These are phyloP conservation scores for Glarea lozoyensis DNA, from an alignment of 495 filamentous ascomycete genomes.

Conservation along the genomic window DNA sequence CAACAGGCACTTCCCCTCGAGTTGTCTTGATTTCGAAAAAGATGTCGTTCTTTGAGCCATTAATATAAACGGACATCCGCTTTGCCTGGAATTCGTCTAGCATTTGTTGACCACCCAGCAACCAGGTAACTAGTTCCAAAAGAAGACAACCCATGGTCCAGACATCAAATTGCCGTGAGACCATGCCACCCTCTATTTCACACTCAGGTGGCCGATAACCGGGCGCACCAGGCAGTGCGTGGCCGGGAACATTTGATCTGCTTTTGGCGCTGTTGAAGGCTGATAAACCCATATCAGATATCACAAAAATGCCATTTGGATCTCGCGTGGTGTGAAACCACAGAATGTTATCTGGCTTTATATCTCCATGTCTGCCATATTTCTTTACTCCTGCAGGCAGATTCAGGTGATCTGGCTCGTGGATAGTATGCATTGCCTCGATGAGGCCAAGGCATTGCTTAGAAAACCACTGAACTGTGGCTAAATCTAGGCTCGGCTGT, in stretches of 20 bases:
- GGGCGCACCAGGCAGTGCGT: not conserved
- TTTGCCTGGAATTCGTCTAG: not conserved
- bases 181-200: constrained; percentile 4
- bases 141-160: constrained; percentile 37
- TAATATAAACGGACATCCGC: not conserved
- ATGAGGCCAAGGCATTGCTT: not conserved
- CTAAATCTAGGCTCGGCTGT: not conserved
- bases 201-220: constrained; percentile 26
- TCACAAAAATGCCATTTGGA: constrained; percentile 3
- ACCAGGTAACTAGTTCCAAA: constrained; percentile 26
- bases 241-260: not conserved
- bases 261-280: constrained; percentile 1
- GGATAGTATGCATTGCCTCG: constrained; percentile 7
- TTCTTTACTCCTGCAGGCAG: not conserved
- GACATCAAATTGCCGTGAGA: constrained; percentile 27
- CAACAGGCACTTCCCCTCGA: not conserved
- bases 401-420: constrained; percentile 6
- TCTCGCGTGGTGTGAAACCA: constrained; percentile 2
- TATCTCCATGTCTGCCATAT: constrained; percentile 13
- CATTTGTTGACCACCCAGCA: constrained; percentile 1
- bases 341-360: constrained; percentile 20
- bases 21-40: not conserved
- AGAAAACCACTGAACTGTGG: constrained; percentile 2
- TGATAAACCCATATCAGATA: constrained; percentile 12
- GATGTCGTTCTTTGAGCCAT: not conserved